Conservation (phyloP, 2,329 filamentous ascomycete species). For the Botrytis byssoidea region DNA sequence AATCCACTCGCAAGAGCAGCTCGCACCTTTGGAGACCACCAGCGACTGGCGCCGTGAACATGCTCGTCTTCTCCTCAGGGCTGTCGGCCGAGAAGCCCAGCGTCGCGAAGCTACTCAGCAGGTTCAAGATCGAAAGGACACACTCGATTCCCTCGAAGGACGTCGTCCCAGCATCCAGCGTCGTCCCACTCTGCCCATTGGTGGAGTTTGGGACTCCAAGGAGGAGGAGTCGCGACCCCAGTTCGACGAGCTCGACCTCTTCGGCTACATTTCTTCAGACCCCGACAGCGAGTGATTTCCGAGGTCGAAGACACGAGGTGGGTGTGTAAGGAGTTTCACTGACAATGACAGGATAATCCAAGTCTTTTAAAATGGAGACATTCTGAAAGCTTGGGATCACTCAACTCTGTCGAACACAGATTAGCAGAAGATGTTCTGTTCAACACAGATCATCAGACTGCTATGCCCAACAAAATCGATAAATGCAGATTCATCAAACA, state of each 20-base stretch:
- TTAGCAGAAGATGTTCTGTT: background rate
- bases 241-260: background rate
- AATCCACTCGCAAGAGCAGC: background rate
- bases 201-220: background rate
- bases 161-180: background rate
- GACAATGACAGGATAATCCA: background rate
- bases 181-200: background rate
- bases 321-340: background rate
- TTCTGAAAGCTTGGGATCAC: background rate
- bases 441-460: background rate
- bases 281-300: background rate
- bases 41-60: background rate
- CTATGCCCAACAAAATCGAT: background rate
- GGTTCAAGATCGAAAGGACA: background rate
- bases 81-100: background rate
- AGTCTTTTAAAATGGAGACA: background rate
- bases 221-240: background rate
- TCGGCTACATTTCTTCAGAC: background rate
- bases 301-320: background rate
- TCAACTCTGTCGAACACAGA: background rate
- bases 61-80: background rate
- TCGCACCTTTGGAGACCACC: background rate
- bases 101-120: background rate
- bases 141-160: background rate
- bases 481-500: background rate